Conservation (phyloP, 257 asterid species). For the Solanum clarkiae region DNA sequence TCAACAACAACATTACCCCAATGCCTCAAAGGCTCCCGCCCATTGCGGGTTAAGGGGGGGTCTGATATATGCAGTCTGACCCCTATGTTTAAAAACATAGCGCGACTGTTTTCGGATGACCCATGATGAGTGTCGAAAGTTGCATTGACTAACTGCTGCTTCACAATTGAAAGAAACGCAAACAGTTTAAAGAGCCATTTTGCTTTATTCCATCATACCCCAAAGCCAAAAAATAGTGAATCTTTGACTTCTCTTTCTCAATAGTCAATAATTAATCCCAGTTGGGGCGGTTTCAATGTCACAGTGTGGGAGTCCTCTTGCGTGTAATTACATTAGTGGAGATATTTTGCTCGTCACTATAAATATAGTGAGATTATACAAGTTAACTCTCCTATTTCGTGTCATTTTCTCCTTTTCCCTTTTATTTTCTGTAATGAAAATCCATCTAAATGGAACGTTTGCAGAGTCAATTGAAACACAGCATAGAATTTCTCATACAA, state of each 20-base stretch:
- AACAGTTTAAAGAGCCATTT: too few species aligned
- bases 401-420: neutral
- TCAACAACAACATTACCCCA: too few species aligned
- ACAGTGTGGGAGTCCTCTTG: neutral
- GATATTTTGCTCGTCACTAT: neutral
- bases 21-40: too few species aligned
- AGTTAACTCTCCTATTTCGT: neutral
- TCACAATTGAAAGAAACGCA: too few species aligned
- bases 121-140: too few species aligned
- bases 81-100: too few species aligned
- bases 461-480: neutral
- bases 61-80: too few species aligned
- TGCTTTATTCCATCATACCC: too few species aligned
- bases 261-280: neutral
- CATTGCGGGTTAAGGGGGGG: too few species aligned
- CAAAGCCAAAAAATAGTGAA: too few species aligned
- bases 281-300: neutral
- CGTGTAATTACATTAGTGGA: neutral
- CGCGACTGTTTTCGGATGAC: too few species aligned
- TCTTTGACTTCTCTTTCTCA: neutral
- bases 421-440: neutral
- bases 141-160: too few species aligned
- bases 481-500: neutral
- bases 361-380: neutral
- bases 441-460: neutral